These are phyloP conservation scores for Russula emetica DNA, from an alignment of 768 basidiomycete genomes.

Conservation along the genomic window DNA sequence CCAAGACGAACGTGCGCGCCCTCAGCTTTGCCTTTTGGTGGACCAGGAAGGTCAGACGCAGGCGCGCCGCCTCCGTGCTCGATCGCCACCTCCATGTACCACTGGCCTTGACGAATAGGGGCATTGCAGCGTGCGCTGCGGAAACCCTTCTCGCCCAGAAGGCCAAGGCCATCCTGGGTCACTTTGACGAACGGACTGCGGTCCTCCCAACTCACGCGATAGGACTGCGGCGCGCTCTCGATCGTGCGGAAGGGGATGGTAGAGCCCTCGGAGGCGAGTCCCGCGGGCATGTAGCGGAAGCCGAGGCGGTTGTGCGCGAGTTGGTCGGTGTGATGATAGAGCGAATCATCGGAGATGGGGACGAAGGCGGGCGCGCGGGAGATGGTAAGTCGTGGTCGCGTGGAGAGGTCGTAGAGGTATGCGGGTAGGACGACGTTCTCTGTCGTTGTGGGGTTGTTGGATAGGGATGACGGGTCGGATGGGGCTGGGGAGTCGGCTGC, in stretches of 20 bases:
- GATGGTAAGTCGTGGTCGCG: slow-evolving; percentile 65
- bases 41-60: slow-evolving; percentile 43
- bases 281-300: slow-evolving; percentile 77
- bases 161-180: slow-evolving; percentile 68
- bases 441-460: slow-evolving; percentile 34
- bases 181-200: slow-evolving; percentile 76
- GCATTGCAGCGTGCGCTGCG: slow-evolving; percentile 87
- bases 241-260: slow-evolving; percentile 70
- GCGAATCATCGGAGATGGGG: slow-evolving; percentile 51
- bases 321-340: slow-evolving; percentile 64
- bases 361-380: slow-evolving; percentile 71
- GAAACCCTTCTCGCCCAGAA: slow-evolving; percentile 85
- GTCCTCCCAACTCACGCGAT: slow-evolving; percentile 88
- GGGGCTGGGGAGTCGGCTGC: slow-evolving; percentile 36
- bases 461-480: slow-evolving; percentile 31
- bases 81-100: slow-evolving; percentile 92
- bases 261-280: slow-evolving; percentile 57
- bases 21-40: slow-evolving; percentile 48
- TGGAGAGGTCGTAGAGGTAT: slow-evolving; percentile 58
- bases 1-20: slow-evolving; percentile 87
- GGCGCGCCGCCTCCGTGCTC: slow-evolving; percentile 66
- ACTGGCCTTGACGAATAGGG: slow-evolving; percentile 81
- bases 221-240: slow-evolving; percentile 66
- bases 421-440: slow-evolving; percentile 55
- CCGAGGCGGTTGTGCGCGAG: slow-evolving; percentile 71